Evolutionary conservation across 2,329 filamentous ascomycete genomes (phyloP), one percentile per base, ranked within the genome.

Genomic region (Akanthomyces lecanii): DNA sequence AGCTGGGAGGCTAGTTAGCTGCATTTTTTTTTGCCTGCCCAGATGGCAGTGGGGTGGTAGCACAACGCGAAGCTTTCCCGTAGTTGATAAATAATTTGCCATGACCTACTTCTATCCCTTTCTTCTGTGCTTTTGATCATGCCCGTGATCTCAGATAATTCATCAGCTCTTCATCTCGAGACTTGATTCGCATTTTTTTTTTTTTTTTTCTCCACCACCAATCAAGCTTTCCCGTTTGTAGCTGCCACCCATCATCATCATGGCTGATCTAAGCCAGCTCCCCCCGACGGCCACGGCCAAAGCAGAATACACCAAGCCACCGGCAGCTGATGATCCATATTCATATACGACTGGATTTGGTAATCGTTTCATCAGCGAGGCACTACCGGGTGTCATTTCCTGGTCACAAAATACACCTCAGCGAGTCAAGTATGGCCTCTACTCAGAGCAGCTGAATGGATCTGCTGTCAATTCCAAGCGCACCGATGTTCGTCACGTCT

Each of bases 261-360:
- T 56, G 54, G 38, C 55, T 30, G 8, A 48, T 58, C 42, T n/a
- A 25, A 52, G 28, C 36, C 36, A 11, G 38, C 45, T 33, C 50
- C 56, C 55, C 48, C 60, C 57, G 44, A 61, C 23, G 55, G 67
- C 67, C 33, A 69, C 66, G 12, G 68, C 70, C 38, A 63, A 61
- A 40, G 58, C 65, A 10, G 66, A 64, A 28, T 68, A 65, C 63
- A 63, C 64, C 30, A 69, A 70, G 5, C 57, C 55, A 33, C 69
- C 69, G 12, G 67, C 71, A 14, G 47, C 52, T 28, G 53, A 59
- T 71, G 65, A 79, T 77, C 71, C 82, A 73, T 72, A 85, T 58
- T 60, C 80, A 73, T 86, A 86, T 68, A 81, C 85, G 79, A 71
- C 78, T 23, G 84, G 83, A 23, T 85, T 85, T 67, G 79, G 79